A percentile compares a stretch with the other conserved stretches of the same genome.
These are phyloP conservation scores for Boechera divaricarpa DNA, from an alignment of 345 rosid genomes.

Conservation along the genomic window DNA sequence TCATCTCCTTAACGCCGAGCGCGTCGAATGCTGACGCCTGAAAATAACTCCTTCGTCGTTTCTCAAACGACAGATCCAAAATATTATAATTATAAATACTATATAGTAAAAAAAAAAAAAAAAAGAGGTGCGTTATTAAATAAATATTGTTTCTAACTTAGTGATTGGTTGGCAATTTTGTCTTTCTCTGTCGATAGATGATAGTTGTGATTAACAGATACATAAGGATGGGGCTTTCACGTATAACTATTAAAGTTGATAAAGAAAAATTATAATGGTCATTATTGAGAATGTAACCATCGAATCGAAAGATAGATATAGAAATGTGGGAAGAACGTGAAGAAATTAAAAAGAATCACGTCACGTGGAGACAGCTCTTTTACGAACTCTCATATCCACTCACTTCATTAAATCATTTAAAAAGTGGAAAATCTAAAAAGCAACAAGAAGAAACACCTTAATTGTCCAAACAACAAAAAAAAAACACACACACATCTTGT, in stretches of 20 bases:
- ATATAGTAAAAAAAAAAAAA: neutral
- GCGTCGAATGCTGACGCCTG: constrained; percentile 31
- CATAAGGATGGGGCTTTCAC: constrained; percentile 20
- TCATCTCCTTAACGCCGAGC: constrained; percentile 31
- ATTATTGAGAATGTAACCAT: constrained; percentile 17
- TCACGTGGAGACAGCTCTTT: constrained; percentile 44
- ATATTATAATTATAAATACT: neutral
- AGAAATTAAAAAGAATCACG: constrained; percentile 35
- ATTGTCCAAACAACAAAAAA: neutral
- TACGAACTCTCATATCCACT: constrained; percentile 28
- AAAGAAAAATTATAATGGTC: neutral
- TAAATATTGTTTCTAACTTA: neutral
- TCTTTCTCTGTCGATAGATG: constrained; percentile 17
- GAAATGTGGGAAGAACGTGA: constrained; percentile 40
- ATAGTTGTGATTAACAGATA: constrained; percentile 18
- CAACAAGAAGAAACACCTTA: constrained; percentile 10
- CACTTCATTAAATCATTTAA: constrained; percentile 37
- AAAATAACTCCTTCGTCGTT: constrained; percentile 24
- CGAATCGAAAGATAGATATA: constrained; percentile 23
- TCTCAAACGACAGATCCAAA: constrained; percentile 3
- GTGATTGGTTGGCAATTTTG: constrained; percentile 37
- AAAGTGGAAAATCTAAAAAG: constrained; percentile 17
- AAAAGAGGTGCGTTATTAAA: neutral
- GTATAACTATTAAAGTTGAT: neutral
- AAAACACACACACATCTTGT: neutral